phyloP scores from a whole-genome alignment of 495 filamentous ascomycete species.

The Trypethelium eluteriae region DNA sequence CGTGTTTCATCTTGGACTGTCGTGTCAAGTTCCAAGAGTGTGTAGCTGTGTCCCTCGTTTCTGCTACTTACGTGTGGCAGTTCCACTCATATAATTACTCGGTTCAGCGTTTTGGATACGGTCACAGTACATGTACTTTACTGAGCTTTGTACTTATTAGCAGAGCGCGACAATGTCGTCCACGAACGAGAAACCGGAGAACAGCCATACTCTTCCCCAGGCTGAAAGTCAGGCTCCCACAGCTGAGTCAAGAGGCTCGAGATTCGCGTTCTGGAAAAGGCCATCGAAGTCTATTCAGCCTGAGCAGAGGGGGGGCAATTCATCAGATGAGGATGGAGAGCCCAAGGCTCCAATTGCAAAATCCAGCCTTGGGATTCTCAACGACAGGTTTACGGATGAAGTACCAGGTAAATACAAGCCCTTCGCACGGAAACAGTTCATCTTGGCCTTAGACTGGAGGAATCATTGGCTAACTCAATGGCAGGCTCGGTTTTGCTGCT shows the following conservation, averaged over 20 bases:
- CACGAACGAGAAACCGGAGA: not conserved
- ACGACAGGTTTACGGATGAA: constrained; percentile 75
- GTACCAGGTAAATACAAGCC: constrained; percentile 64
- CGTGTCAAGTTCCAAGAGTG: not conserved
- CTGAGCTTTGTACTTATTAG: not conserved
- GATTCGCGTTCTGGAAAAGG: constrained; percentile 10
- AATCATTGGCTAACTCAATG: not conserved
- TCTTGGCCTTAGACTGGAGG: not conserved
- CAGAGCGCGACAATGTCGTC: not conserved
- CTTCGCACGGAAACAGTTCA: not conserved
- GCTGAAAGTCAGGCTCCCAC: not conserved
- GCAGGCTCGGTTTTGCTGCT: constrained; percentile 75
- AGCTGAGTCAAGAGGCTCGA: not conserved
- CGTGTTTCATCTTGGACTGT: not conserved
- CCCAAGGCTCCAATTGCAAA: constrained; percentile 25
- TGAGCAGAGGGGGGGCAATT: not conserved
- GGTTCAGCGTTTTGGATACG: too few relatives aligned
- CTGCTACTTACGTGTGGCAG: not conserved
- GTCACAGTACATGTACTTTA: too few relatives aligned
- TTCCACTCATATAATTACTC: not conserved
- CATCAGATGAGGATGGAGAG: constrained; percentile 1
- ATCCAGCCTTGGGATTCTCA: constrained; percentile 78
- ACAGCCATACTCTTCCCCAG: not conserved
- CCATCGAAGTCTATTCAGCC: not conserved
- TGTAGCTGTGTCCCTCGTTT: not conserved